Conservation (phyloP, 2,329 filamentous ascomycete species). For the Trichoderma gracile region DNA sequence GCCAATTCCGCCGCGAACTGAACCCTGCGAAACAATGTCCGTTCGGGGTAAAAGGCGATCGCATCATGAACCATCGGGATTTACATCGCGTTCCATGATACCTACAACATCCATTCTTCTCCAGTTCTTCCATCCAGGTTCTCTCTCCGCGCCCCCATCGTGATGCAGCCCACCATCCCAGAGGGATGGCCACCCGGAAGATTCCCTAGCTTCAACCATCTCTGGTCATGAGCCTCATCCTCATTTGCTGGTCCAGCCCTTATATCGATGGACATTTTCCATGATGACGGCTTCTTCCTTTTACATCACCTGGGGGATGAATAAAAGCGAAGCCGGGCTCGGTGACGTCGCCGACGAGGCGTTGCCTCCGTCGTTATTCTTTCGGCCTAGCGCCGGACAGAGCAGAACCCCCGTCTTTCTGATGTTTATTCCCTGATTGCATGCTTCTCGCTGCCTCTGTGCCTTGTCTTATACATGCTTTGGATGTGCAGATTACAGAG, state of each 20-base stretch:
- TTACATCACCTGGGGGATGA: too few relatives aligned
- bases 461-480: background rate
- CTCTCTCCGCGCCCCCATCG: background rate
- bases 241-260: background rate
- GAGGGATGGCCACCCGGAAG: conserved; percentile 9
- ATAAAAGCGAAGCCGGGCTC: conserved; percentile 11
- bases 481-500: too few relatives aligned
- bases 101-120: too few relatives aligned
- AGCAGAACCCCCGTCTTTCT: background rate
- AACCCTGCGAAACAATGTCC: too few relatives aligned
- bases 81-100: background rate
- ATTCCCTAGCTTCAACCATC: conserved; percentile 20
- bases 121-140: background rate
- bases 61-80: background rate
- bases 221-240: conserved; percentile 14
- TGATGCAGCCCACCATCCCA: background rate
- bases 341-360: background rate
- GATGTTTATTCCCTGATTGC: background rate
- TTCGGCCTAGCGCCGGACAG: conserved; percentile 11
- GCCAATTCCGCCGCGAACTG: too few relatives aligned
- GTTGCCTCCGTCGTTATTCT: background rate
- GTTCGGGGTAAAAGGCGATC: too few relatives aligned
- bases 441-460: background rate
- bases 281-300: too few relatives aligned
- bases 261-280: too few relatives aligned